Conservation (phyloP, 371 early-diverging fungal species). For the Mucor saturninus region DNA sequence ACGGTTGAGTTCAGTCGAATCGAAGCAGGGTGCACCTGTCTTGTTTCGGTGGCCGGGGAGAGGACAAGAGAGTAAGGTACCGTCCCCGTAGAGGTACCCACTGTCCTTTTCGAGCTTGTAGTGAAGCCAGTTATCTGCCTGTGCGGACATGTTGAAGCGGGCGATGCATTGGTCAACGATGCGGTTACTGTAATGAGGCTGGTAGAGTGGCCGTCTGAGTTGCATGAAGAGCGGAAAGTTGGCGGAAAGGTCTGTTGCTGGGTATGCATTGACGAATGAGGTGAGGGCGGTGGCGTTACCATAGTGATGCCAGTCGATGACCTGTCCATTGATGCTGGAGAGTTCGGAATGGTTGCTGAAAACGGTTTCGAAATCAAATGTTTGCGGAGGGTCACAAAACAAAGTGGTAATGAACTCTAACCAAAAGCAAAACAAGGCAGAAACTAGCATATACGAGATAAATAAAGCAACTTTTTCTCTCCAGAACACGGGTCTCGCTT, state of each 20-base stretch:
- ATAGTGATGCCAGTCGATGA: slow-evolving; percentile 38
- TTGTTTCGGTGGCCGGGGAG: slow-evolving; percentile 35
- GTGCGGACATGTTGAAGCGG: slow-evolving; percentile 26
- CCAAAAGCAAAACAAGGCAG: slow-evolving; percentile 45
- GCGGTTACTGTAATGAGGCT: slow-evolving; percentile 25
- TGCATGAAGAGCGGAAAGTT: slow-evolving; percentile 50
- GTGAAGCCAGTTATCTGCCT: slow-evolving; percentile 51
- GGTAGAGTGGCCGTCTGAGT: slow-evolving; percentile 25
- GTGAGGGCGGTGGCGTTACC: slow-evolving; percentile 32
- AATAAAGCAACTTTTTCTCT: slow-evolving; percentile 52
- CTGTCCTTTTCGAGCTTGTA: slow-evolving; percentile 40
- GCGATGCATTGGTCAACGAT: slow-evolving; percentile 42
- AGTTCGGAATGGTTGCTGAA: slow-evolving; percentile 25
- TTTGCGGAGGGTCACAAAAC: slow-evolving; percentile 46
- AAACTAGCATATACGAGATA: slow-evolving; percentile 26
- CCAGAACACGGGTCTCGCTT: slow-evolving; percentile 51
- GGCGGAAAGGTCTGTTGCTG: slow-evolving; percentile 48
- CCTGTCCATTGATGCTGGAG: slow-evolving; percentile 43
- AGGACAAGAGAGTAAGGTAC: slow-evolving; percentile 41
- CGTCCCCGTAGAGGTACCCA: slow-evolving; percentile 34
- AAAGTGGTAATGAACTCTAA: slow-evolving; percentile 45
- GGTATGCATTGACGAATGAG: slow-evolving; percentile 32
- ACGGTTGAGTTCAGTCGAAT: slow-evolving; percentile 9
- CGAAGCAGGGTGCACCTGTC: slow-evolving; percentile 50
- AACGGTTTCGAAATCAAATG: slow-evolving; percentile 28